Percentiles rank a stretch among this genome's conserved stretches.
Evolutionary conservation across 208 protist genomes (phyloP).

Genomic region (Entamoeba dispar): DNA sequence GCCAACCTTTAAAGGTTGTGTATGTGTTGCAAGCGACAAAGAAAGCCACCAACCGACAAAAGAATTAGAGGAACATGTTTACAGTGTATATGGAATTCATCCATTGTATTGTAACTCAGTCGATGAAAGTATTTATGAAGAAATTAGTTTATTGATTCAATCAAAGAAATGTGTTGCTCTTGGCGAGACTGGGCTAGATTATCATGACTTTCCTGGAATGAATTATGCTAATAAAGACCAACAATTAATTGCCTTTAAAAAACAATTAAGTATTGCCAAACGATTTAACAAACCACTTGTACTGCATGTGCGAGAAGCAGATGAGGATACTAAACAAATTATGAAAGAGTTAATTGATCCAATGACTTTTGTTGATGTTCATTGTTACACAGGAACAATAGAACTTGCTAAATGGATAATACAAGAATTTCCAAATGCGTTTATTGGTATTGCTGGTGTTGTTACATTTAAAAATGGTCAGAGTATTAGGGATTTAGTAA

Average conservation of each 20-base stretch:
- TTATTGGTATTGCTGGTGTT: constrained; percentile 47
- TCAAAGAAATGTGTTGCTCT: too few relatives aligned
- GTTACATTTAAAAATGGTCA: constrained; percentile 39
- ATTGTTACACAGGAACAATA: constrained; percentile 23
- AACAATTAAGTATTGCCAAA: constrained; percentile 34
- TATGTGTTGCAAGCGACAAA: too few relatives aligned
- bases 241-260: constrained; percentile 20
- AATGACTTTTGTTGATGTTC: constrained; percentile 22
- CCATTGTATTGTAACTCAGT: too few relatives aligned
- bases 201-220: not conserved
- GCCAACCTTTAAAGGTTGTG: too few relatives aligned
- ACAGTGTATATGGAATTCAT: too few relatives aligned
- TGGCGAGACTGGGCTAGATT: not conserved
- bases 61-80: too few relatives aligned
- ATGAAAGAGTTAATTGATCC: constrained; percentile 32
- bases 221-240: not conserved
- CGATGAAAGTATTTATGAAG: too few relatives aligned
- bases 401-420: constrained; percentile 31
- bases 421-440: constrained; percentile 37
- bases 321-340: constrained; percentile 43
- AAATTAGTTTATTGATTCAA: too few relatives aligned
- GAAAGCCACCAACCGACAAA: too few relatives aligned
- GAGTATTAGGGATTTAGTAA: constrained; percentile 24
- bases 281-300: constrained; percentile 37
- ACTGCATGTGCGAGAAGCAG: constrained; percentile 46